Percentiles rank a stretch among this genome's conserved stretches.
phyloP scores from a whole-genome alignment of 768 basidiomycete genomes.

The Lactarius quietus region DNA sequence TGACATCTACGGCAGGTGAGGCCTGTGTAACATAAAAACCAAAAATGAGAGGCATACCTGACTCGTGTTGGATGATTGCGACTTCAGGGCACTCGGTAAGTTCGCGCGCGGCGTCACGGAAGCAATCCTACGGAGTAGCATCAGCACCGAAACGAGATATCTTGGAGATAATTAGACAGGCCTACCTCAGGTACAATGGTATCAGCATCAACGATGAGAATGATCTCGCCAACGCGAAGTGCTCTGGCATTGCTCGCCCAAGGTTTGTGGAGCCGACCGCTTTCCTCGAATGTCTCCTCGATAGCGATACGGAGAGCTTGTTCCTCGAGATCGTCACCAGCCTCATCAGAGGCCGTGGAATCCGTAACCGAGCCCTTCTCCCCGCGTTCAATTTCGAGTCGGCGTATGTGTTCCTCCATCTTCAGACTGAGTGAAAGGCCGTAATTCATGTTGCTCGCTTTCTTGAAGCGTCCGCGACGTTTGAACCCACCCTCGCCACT shows the following conservation, averaged over 20 bases:
- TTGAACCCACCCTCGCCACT: slow-evolving; percentile 60
- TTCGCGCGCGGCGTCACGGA: slow-evolving; percentile 86
- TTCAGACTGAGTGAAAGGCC: slow-evolving; percentile 63
- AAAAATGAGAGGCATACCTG: slow-evolving; percentile 42
- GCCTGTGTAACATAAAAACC: not conserved
- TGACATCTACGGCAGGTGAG: slow-evolving; percentile 52
- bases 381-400: slow-evolving; percentile 42
- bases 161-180: not conserved
- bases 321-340: slow-evolving; percentile 59
- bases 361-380: slow-evolving; percentile 35
- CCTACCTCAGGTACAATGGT: slow-evolving; percentile 70
- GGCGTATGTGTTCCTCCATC: slow-evolving; percentile 47
- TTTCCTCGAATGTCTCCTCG: slow-evolving; percentile 65
- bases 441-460: slow-evolving; percentile 91
- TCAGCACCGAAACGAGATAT: not conserved
- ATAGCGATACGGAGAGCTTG: slow-evolving; percentile 68
- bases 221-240: slow-evolving; percentile 72
- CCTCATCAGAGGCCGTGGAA: slow-evolving; percentile 37
- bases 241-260: slow-evolving; percentile 76
- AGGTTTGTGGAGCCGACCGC: slow-evolving; percentile 56
- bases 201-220: slow-evolving; percentile 81
- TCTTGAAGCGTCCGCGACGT: slow-evolving; percentile 89
- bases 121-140: slow-evolving; percentile 56
- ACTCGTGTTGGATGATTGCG: slow-evolving; percentile 88
- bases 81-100: slow-evolving; percentile 77